phyloP scores from a whole-genome alignment of 2,329 filamentous ascomycete genomes.

The Apiospora hydei region DNA sequence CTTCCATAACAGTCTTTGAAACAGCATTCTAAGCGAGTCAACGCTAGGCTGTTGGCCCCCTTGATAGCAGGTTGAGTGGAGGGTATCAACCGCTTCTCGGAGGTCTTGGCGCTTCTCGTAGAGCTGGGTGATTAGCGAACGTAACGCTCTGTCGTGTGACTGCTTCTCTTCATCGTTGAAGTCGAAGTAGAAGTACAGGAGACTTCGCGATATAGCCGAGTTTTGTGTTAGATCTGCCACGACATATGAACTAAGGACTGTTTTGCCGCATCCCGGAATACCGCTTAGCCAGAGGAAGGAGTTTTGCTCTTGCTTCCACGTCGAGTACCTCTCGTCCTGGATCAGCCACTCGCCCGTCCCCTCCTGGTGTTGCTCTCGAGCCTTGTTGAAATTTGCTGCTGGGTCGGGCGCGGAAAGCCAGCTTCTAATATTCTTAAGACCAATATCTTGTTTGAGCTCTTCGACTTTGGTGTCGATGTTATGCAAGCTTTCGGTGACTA shows the following conservation, averaged over 20 bases:
- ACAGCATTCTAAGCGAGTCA: constrained; percentile 34
- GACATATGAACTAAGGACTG: constrained; percentile 47
- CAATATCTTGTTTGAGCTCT: background rate
- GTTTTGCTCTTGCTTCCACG: constrained; percentile 40
- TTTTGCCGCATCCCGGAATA: constrained; percentile 52
- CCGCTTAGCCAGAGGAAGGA: constrained; percentile 48
- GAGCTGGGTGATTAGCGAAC: constrained; percentile 47
- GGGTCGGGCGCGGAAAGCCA: constrained; percentile 47
- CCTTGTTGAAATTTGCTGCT: constrained; percentile 43
- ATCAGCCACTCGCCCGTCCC: constrained; percentile 47
- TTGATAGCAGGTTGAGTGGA: constrained; percentile 38
- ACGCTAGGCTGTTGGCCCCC: constrained; percentile 36
- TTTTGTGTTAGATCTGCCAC: constrained; percentile 38
- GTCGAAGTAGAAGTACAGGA: constrained; percentile 47
- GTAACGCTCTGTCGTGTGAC: constrained; percentile 41
- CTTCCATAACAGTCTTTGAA: constrained; percentile 36
- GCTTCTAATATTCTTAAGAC: constrained; percentile 29
- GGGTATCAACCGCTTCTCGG: constrained; percentile 33
- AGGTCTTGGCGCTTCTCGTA: constrained; percentile 32
- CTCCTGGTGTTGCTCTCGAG: constrained; percentile 39
- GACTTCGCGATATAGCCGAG: background rate
- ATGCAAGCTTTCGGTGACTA: background rate
- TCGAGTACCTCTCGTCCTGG: constrained; percentile 34
- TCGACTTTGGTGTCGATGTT: background rate
- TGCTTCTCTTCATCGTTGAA: constrained; percentile 49